Conservation (phyloP, 164 flowering plant genomes). For the Paratinospora sagittata region DNA sequence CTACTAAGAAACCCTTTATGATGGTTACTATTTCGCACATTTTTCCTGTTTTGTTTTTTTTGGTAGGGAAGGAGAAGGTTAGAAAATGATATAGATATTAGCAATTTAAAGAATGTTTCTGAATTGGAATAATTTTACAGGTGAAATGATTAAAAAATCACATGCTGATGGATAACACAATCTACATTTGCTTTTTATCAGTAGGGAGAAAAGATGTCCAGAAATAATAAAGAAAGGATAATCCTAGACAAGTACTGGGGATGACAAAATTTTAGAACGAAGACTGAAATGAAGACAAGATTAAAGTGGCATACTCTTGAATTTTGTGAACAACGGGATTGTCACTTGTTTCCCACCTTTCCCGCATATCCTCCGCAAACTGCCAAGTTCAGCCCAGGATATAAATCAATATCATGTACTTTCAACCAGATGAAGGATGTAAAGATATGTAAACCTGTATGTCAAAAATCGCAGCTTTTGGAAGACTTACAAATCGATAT, state of each 20-base stretch:
- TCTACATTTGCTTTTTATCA: not conserved
- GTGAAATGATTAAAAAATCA: not conserved
- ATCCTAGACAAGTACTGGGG: not conserved
- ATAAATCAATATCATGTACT: not conserved
- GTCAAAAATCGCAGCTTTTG: not conserved
- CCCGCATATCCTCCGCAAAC: conserved; percentile 88
- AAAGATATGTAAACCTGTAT: not conserved
- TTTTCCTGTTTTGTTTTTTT: not conserved
- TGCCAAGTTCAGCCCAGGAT: conserved; percentile 25
- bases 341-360: conserved; percentile 94
- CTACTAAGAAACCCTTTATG: not conserved
- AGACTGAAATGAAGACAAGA: not conserved
- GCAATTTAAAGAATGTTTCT: not conserved
- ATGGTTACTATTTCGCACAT: not conserved
- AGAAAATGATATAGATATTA: not conserved
- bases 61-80: not conserved
- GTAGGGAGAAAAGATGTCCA: not conserved
- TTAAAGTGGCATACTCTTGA: conserved; percentile 59
- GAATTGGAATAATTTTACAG: too few species aligned
- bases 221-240: not conserved
- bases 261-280: not conserved
- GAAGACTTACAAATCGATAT: not conserved
- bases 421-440: not conserved
- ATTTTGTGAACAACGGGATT: conserved; percentile 89
- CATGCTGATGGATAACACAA: not conserved